Evolutionary conservation across 768 basidiomycete species (phyloP).

Genomic region (Tylopilus sp.): DNA sequence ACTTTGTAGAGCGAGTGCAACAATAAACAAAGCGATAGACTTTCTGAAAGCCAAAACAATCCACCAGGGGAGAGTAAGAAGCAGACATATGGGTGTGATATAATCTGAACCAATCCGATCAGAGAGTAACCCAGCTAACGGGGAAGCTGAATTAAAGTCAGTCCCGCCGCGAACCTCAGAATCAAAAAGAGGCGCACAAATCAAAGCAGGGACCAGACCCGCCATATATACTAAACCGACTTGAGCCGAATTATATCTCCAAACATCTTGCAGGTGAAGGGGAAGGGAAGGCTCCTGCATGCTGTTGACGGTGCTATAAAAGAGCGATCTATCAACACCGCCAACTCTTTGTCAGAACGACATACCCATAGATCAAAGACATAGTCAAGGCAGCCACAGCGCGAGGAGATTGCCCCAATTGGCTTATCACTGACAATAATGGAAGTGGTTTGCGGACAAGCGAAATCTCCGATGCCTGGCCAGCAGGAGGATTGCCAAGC

Average conservation of each 20-base stretch:
- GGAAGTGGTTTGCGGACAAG: conserved; percentile 32
- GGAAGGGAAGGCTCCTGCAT: conserved; percentile 57
- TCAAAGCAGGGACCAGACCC: conserved; percentile 56
- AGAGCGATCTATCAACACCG: not conserved
- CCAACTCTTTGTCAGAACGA: not conserved
- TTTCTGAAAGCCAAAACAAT: conserved; percentile 49
- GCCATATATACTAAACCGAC: conserved; percentile 71
- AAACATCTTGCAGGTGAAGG: conserved; percentile 48
- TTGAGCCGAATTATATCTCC: conserved; percentile 43
- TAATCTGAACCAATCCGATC: conserved; percentile 59
- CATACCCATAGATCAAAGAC: conserved; percentile 54
- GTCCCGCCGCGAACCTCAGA: not conserved
- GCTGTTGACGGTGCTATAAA: conserved; percentile 42
- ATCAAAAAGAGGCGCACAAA: conserved; percentile 46
- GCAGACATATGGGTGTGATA: conserved; percentile 44
- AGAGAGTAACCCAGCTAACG: conserved; percentile 53
- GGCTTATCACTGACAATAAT: conserved; percentile 39
- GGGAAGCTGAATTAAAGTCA: conserved; percentile 42
- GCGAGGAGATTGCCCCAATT: conserved; percentile 44
- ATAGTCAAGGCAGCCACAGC: conserved; percentile 45
- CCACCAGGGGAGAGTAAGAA: conserved; percentile 64
- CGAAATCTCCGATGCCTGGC: conserved; percentile 5
- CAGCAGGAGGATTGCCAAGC: not conserved
- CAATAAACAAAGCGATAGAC: conserved; percentile 42
- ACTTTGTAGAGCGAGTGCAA: conserved; percentile 54